These are phyloP conservation scores for Vitis rotundifolia DNA, from an alignment of 164 flowering plant genomes.

Conservation along the genomic window DNA sequence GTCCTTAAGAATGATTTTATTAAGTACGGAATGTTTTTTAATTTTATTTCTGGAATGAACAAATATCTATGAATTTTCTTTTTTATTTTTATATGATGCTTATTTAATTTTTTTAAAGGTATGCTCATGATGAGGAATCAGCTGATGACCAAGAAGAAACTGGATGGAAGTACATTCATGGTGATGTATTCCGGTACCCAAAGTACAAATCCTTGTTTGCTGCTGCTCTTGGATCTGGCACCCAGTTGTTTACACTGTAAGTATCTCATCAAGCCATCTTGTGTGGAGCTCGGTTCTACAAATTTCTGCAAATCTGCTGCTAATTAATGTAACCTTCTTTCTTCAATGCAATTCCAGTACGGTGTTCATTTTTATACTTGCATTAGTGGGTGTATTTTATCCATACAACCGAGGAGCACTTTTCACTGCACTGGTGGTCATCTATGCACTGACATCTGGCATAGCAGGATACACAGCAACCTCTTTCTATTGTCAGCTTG, in stretches of 20 bases:
- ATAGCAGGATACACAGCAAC: constrained; percentile 41
- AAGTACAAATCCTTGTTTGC: constrained; percentile 51
- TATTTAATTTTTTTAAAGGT: constrained; percentile 24
- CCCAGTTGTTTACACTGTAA: constrained; percentile 57
- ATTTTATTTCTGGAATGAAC: not conserved
- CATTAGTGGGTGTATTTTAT: constrained; percentile 47
- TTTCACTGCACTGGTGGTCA: constrained; percentile 43
- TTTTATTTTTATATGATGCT: not conserved
- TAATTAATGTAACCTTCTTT: not conserved
- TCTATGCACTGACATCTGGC: constrained; percentile 47
- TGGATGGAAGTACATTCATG: constrained; percentile 68
- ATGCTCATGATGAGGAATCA: constrained; percentile 58
- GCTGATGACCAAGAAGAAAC: constrained; percentile 65
- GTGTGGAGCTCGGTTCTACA: too few relatives aligned
- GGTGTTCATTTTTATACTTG: constrained; percentile 36
- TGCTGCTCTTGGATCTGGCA: constrained; percentile 57
- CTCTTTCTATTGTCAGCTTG: constrained; percentile 41
- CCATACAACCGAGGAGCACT: constrained; percentile 49
- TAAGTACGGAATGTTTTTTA: constrained; percentile 34
- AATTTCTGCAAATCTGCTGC: not conserved
- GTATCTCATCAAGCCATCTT: constrained; percentile 3
- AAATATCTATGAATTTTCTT: not conserved
- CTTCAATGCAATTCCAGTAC: constrained; percentile 18
- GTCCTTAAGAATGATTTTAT: constrained; percentile 60
- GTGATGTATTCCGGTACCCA: constrained; percentile 63